Base-by-base conservation (phyloP, 2,329 filamentous ascomycete genomes). In the Aspergillus clavatus region DNA sequence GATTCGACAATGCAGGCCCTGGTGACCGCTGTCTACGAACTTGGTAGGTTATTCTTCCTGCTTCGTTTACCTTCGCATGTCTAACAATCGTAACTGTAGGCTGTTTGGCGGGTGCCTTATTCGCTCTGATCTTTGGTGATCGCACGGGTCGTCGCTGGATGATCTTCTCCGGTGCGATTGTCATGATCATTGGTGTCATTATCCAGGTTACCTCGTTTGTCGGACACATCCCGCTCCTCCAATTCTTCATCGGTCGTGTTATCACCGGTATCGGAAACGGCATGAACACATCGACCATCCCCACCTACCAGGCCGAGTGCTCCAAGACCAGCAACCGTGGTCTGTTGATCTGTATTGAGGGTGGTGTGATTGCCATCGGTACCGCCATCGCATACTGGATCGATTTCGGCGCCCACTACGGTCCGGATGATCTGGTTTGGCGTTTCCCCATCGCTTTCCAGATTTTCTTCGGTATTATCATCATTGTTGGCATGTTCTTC, bases 271-370 rank as follows among this genome's bases (percentile, higher is more conserved):
- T 79, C 16, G 76, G 76, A 5, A 79, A 78, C 48, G 76, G 76
- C 16, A 77, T 79, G 64, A 79, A 79, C 60, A 78, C 75, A 3
- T 72, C 71, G 0, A 78, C 75, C 0, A 77, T 78, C 24, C 76
- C 75, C 2, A 76, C 73, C 5, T 79, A 77, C 53, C 75, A 77
- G 62, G 73, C 74, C 5, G 75, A 78, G 53, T 77, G 74, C 56
- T 74, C 74, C 3, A 71, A 67, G 45, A 74, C 78, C 0, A 75
- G 73, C 54, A 81, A 81, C 61, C 74, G 80, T 52, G 80, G 80
- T 52, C 72, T 81, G 26, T 63, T 82, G 43, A 82, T 82, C 54
- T 81, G 79, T 60, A 79, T 82, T 38, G 78, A 74, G 57, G 76
- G 72, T 54, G 76, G 75, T 57, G 65, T 70, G 24, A 74, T 77